These are phyloP conservation scores for Cryptococcus maquisensis DNA, from an alignment of 1,284 basidiomycete species.

Conservation along the genomic window DNA sequence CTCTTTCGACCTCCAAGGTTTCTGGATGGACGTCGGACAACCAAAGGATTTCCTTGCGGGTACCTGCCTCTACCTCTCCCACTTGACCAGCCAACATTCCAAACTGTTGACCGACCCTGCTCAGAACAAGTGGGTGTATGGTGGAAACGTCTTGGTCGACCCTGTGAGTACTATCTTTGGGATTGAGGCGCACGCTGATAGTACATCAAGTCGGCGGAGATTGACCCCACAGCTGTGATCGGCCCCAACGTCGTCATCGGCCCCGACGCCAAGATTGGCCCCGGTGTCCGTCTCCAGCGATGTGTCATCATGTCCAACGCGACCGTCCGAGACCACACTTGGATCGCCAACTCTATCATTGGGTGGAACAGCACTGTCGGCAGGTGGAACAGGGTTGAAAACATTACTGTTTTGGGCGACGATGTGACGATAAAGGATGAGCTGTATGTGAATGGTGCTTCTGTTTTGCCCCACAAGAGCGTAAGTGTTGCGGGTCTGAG, in stretches of 20 bases:
- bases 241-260: constrained; percentile 56
- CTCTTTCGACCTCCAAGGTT: constrained; percentile 54
- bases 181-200: too few relatives aligned
- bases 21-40: constrained; percentile 58
- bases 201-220: constrained; percentile 47
- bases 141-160: constrained; percentile 53
- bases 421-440: constrained; percentile 57
- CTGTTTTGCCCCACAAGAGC: constrained; percentile 54
- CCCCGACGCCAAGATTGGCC: constrained; percentile 52
- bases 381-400: constrained; percentile 53
- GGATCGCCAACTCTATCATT: constrained; percentile 54
- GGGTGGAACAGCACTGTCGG: constrained; percentile 56
- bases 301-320: constrained; percentile 54
- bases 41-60: constrained; percentile 53
- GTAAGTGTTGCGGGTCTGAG: constrained; percentile 27
- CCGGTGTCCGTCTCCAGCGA: constrained; percentile 54
- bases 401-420: constrained; percentile 54
- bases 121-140: constrained; percentile 53
- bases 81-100: constrained; percentile 51
- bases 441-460: constrained; percentile 53
- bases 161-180: constrained; percentile 34
- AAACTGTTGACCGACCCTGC: constrained; percentile 50
- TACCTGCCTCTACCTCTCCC: constrained; percentile 55
- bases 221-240: constrained; percentile 53
- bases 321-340: constrained; percentile 53